phyloP scores from a whole-genome alignment of 2,329 filamentous ascomycete genomes.

The Colletotrichum lini region DNA sequence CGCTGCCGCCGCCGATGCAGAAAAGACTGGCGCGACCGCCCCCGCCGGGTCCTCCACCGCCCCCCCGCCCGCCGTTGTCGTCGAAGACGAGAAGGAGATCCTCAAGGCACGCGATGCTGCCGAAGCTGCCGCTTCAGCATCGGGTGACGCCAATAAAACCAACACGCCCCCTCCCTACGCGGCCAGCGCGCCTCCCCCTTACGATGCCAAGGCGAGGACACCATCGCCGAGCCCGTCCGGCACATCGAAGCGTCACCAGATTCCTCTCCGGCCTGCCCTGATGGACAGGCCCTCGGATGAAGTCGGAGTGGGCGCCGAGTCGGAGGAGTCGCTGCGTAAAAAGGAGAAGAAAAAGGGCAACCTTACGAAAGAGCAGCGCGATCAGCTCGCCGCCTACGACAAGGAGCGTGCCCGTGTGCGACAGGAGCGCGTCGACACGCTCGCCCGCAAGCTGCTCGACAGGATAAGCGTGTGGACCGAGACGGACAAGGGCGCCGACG shows the following conservation, averaged over 20 bases:
- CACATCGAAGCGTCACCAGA: conserved; percentile 61
- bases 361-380: conserved; percentile 91
- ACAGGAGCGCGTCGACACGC: conserved; percentile 89
- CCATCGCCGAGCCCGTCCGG: conserved; percentile 56
- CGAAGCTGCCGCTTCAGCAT: conserved; percentile 35
- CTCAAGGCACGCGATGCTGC: conserved; percentile 39
- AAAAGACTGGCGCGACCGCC: conserved; percentile 48
- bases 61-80: conserved; percentile 57
- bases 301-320: conserved; percentile 79
- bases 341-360: conserved; percentile 89
- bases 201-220: conserved; percentile 50
- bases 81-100: conserved; percentile 55
- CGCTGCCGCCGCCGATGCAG: conserved; percentile 50
- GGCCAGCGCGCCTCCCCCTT: conserved; percentile 47
- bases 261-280: conserved; percentile 87
- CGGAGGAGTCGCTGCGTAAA: conserved; percentile 61
- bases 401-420: conserved; percentile 86
- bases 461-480: conserved; percentile 96
- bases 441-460: conserved; percentile 88
- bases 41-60: conserved; percentile 43
- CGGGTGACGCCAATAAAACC: too few species aligned
- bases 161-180: conserved; percentile 39
- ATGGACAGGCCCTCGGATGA: conserved; percentile 87
- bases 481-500: conserved; percentile 89
- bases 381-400: conserved; percentile 91